phyloP scores from a whole-genome alignment of 2,329 filamentous ascomycete species.

The Huntiella decipiens region DNA sequence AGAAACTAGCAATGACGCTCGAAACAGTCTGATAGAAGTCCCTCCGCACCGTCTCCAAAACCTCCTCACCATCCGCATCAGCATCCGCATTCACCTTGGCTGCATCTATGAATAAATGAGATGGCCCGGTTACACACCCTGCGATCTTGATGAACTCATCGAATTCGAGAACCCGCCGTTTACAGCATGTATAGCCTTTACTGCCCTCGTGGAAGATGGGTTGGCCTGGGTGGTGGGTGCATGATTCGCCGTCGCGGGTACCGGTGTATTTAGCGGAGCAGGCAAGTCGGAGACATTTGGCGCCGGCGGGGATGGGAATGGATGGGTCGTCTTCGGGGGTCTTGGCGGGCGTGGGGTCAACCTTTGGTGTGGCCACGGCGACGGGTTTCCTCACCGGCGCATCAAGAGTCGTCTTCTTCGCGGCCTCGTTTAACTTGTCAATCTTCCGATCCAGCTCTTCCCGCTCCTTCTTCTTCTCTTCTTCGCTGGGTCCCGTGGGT shows the following conservation, averaged over 20 bases:
- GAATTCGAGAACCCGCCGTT: conserved; percentile 85
- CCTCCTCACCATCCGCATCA: conserved; percentile 42
- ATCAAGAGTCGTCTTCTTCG: conserved; percentile 22
- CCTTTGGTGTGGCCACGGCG: conserved; percentile 24
- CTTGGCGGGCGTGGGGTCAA: conserved; percentile 47
- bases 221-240: conserved; percentile 71
- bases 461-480: conserved; percentile 11
- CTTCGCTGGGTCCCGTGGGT: conserved; percentile 31
- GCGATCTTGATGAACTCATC: conserved; percentile 95
- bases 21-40: conserved; percentile 90
- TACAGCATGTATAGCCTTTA: conserved; percentile 96
- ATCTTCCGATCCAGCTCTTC: conserved; percentile 24
- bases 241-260: conserved; percentile 51
- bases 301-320: conserved; percentile 52
- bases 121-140: conserved; percentile 65
- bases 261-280: conserved; percentile 50
- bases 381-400: conserved; percentile 22
- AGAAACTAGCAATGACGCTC: conserved; percentile 76
- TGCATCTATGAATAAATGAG: conserved; percentile 69
- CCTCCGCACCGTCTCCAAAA: conserved; percentile 57
- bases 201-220: conserved; percentile 96
- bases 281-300: conserved; percentile 56
- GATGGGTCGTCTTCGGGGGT: conserved; percentile 74
- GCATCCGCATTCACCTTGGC: conserved; percentile 48
- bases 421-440: conserved; percentile 33